Conservation (phyloP, 164 flowering plant species). For the Saururus chinensis region DNA sequence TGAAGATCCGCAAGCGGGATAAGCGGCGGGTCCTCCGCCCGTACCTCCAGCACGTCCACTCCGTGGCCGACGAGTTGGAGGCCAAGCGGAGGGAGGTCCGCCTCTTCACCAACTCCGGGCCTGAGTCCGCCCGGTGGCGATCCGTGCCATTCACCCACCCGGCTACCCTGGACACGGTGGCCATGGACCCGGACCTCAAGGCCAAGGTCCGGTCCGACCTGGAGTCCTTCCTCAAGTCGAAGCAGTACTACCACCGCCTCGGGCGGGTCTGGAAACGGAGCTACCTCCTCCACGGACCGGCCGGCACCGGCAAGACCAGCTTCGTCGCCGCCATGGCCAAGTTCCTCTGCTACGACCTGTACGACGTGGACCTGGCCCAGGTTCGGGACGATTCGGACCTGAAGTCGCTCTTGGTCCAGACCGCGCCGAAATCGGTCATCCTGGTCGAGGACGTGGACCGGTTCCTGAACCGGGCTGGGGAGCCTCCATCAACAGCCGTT, state of each 20-base stretch:
- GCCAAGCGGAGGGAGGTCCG: slow-evolving; percentile 32
- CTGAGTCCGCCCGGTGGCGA: slow-evolving; percentile 42
- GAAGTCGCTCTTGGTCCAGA: slow-evolving; percentile 45
- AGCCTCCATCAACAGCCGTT: slow-evolving; percentile 26
- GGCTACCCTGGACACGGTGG: slow-evolving; percentile 60
- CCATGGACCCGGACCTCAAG: slow-evolving; percentile 65
- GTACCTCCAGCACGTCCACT: slow-evolving; percentile 70
- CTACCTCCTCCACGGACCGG: slow-evolving; percentile 56
- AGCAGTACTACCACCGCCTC: slow-evolving; percentile 56
- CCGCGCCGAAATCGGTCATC: slow-evolving; percentile 43
- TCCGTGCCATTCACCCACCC: slow-evolving; percentile 71
- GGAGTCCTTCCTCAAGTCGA: slow-evolving; percentile 58
- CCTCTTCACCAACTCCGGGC: slow-evolving; percentile 30
- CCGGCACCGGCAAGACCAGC: slow-evolving; percentile 81
- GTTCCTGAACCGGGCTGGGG: slow-evolving; percentile 18
- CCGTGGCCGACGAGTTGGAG: slow-evolving; percentile 50
- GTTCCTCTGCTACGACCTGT: slow-evolving; percentile 52
- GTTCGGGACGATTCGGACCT: slow-evolving; percentile 47
- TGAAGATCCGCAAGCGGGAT: slow-evolving; percentile 46
- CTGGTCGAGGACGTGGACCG: slow-evolving; percentile 68
- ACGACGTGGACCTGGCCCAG: slow-evolving; percentile 51
- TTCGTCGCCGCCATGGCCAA: slow-evolving; percentile 77
- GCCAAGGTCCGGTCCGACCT: slow-evolving; percentile 58
- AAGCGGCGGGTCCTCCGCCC: slow-evolving; percentile 58
- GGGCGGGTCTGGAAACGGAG: slow-evolving; percentile 89